phyloP scores from a whole-genome alignment of 2,329 filamentous ascomycete genomes.

The Huntiella bhutanensis region DNA sequence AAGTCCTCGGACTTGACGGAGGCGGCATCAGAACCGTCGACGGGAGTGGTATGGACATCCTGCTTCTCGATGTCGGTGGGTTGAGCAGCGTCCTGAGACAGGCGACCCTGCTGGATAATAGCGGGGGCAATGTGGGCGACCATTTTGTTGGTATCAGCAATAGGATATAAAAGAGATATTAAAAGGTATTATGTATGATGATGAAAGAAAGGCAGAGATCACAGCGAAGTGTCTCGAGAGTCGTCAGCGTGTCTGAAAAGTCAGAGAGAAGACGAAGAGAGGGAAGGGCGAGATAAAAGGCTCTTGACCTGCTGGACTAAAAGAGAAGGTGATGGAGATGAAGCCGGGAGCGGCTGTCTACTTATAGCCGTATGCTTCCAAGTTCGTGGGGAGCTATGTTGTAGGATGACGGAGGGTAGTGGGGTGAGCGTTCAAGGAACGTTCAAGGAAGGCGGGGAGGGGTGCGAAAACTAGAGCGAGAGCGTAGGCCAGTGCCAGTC shows the following conservation, averaged over 20 bases:
- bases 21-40: slow-evolving; percentile 12
- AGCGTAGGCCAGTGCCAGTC: no score
- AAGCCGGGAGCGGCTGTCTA: neutral
- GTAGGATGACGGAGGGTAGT: no score
- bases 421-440: no score
- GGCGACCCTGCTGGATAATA: no score
- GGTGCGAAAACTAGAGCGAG: no score
- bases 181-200: no score
- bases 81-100: neutral
- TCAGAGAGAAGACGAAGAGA: neutral
- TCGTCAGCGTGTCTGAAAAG: no score
- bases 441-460: no score
- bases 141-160: no score
- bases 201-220: neutral
- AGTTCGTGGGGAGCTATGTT: no score
- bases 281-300: slow-evolving; percentile 1
- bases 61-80: slow-evolving; percentile 9
- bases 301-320: neutral
- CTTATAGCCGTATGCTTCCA: neutral
- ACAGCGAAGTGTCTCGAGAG: neutral
- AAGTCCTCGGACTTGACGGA: slow-evolving; percentile 15
- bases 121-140: no score
- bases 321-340: slow-evolving; percentile 1
- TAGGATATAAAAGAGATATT: no score
- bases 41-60: neutral